A percentile compares a stretch with the other conserved stretches of the same genome.
Evolutionary conservation across 345 rosid genomes (phyloP).

Genomic region (Sonneratia alba): DNA sequence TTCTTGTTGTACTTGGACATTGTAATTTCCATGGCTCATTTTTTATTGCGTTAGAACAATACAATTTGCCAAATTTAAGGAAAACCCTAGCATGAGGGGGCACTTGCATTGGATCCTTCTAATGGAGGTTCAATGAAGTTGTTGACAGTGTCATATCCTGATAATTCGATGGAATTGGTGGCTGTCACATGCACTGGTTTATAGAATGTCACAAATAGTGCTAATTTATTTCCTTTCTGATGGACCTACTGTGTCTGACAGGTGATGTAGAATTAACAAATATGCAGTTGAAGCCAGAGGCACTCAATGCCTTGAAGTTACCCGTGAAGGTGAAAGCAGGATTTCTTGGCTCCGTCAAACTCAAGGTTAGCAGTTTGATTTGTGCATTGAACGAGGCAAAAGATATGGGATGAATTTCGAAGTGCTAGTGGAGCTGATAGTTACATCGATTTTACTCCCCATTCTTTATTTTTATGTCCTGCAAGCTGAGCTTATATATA

Average conservation of each 20-base stretch:
- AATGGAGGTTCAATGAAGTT: neutral
- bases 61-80: neutral
- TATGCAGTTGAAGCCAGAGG: conserved; percentile 98
- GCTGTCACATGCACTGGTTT: too few species aligned
- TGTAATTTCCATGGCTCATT: neutral
- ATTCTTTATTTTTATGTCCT: neutral
- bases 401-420: neutral
- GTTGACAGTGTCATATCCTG: too few species aligned
- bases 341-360: conserved; percentile 95
- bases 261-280: conserved; percentile 93
- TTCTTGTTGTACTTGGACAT: neutral
- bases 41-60: neutral
- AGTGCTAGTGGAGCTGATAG: conserved; percentile 1
- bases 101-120: neutral
- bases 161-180: too few species aligned
- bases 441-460: neutral
- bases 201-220: neutral
- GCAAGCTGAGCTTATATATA: neutral
- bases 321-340: conserved; percentile 99
- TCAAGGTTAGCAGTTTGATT: conserved; percentile 54
- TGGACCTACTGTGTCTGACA: conserved; percentile 8
- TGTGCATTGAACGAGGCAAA: neutral
- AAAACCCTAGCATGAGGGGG: neutral
- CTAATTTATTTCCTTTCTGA: neutral
- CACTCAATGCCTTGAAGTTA: conserved; percentile 84